phyloP scores from a whole-genome alignment of 345 rosid genomes.

The Hypericum androsaemum region DNA sequence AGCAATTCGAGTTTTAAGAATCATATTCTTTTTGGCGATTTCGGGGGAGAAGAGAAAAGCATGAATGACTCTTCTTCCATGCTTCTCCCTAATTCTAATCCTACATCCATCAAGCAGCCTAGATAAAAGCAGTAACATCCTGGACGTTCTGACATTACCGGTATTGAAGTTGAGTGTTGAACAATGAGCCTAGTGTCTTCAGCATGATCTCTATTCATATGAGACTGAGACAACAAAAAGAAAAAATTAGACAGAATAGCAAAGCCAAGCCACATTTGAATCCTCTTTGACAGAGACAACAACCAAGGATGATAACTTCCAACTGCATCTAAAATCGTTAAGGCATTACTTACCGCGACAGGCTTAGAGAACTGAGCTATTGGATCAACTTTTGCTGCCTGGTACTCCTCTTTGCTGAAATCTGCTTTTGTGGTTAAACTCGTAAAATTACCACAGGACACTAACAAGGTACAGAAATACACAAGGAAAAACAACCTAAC shows the following conservation, averaged over 20 bases:
- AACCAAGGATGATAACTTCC: background rate
- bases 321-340: too few species aligned
- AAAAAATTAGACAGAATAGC: conserved; percentile 1
- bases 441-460: too few species aligned
- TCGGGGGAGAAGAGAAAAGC: too few species aligned
- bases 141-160: conserved; percentile 30
- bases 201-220: conserved; percentile 88
- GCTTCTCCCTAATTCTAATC: too few species aligned
- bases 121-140: too few species aligned
- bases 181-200: conserved; percentile 82
- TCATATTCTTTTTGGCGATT: too few species aligned
- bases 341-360: conserved; percentile 50
- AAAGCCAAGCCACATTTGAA: background rate
- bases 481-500: background rate
- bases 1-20: too few species aligned
- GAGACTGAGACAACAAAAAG: conserved; percentile 39
- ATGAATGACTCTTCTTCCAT: too few species aligned
- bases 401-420: conserved; percentile 61
- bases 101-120: too few species aligned
- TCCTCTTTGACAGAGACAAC: background rate
- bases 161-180: conserved; percentile 59
- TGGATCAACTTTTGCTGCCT: conserved; percentile 77
- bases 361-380: conserved; percentile 78
- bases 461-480: background rate
- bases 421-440: conserved; percentile 29